phyloP scores from a whole-genome alignment of 139 green algal species.

The Tetraselmis striata region DNA sequence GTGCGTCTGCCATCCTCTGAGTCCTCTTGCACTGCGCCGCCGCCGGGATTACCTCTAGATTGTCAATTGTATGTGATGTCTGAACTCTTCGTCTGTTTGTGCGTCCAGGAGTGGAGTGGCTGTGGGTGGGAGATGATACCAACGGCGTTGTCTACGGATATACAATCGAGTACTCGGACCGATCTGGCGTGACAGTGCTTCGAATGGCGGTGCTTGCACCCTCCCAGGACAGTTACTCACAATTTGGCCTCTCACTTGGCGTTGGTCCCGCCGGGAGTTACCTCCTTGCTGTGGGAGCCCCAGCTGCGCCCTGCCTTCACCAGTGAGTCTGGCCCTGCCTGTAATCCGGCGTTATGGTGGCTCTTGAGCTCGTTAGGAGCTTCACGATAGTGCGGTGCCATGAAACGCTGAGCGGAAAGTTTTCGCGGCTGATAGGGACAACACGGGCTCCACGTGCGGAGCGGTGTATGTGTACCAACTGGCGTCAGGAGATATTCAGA shows the following conservation, averaged over 20 bases:
- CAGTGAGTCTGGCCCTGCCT: background rate
- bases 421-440: too few relatives aligned
- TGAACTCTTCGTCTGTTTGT: background rate
- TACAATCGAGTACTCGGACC: background rate
- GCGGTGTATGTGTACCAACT: too few relatives aligned
- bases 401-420: background rate
- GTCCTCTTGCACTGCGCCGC: background rate
- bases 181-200: background rate
- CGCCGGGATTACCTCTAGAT: background rate
- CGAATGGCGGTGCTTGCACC: background rate
- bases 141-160: background rate
- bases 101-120: background rate
- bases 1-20: background rate
- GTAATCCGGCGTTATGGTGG: too few relatives aligned
- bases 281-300: background rate
- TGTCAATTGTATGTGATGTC: background rate
- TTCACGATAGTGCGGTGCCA: background rate
- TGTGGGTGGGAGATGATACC: background rate
- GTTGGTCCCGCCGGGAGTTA: background rate
- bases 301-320: background rate
- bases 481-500: too few relatives aligned
- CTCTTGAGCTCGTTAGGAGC: background rate
- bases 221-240: background rate
- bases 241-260: background rate
- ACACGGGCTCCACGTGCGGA: too few relatives aligned